A percentile compares a stretch with the other conserved stretches of the same genome.
Conservation (phyloP, 225 moss, liverwort and hornwort species). For the Pseudisothecium myosuroides region DNA sequence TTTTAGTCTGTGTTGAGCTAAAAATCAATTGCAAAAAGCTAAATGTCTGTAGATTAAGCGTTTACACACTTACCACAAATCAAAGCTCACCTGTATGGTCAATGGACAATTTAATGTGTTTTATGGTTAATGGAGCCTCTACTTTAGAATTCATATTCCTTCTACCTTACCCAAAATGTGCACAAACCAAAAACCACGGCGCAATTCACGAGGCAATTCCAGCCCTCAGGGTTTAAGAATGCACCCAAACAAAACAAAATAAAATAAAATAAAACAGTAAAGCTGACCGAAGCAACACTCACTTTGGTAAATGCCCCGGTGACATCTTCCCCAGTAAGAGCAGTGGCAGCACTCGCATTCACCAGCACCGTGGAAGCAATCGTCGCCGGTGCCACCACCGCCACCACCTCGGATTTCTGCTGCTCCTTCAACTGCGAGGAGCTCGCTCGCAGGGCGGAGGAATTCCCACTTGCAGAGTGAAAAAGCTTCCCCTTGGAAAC, state of each 20-base stretch:
- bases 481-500: slow-evolving; percentile 1
- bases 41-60: neutral
- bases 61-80: neutral
- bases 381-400: slow-evolving; percentile 28
- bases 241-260: neutral
- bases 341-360: slow-evolving; percentile 46
- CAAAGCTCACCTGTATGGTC: neutral
- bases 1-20: neutral
- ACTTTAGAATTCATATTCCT: neutral
- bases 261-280: neutral
- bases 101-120: neutral
- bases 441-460: neutral
- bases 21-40: neutral
- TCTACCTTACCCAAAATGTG: neutral
- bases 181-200: neutral
- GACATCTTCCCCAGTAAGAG: slow-evolving; percentile 67
- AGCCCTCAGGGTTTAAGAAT: neutral
- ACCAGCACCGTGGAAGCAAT: slow-evolving; percentile 36
- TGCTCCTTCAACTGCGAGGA: slow-evolving; percentile 25
- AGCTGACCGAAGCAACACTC: neutral
- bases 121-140: neutral
- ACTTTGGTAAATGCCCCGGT: slow-evolving; percentile 40
- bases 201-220: neutral
- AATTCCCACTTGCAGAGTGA: neutral
- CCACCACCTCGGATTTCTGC: neutral